Evolutionary conservation across 1,284 basidiomycete genomes (phyloP).

Genomic region (Austroboletus olivaceoglutinosus): DNA sequence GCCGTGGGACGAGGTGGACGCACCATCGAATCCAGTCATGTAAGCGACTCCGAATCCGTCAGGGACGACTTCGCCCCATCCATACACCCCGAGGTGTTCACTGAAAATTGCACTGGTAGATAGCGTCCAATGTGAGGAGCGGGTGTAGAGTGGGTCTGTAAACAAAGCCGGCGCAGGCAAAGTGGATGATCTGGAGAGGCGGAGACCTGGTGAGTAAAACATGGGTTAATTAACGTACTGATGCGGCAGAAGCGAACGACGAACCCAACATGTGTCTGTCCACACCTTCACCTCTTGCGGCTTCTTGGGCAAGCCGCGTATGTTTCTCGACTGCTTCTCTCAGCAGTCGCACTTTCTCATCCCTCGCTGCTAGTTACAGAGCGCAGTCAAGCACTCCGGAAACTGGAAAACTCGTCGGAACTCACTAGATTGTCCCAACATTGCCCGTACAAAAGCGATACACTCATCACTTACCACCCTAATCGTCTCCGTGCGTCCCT

Average conservation of each 20-base stretch:
- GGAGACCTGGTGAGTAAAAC: conserved; percentile 51
- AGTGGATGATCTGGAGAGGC: conserved; percentile 57
- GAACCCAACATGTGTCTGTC: conserved; percentile 82
- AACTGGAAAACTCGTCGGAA: not conserved
- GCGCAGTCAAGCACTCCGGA: not conserved
- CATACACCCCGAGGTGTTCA: conserved; percentile 77
- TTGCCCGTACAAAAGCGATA: conserved; percentile 70
- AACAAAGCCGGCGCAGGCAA: conserved; percentile 69
- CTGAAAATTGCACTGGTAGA: conserved; percentile 89
- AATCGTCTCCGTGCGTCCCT: conserved; percentile 88
- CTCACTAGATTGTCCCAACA: conserved; percentile 53
- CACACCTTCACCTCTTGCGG: conserved; percentile 73
- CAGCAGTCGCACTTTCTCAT: conserved; percentile 59
- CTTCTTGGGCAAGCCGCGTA: conserved; percentile 64
- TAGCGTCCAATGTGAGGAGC: conserved; percentile 69
- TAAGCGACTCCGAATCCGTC: conserved; percentile 80
- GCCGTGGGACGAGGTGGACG: conserved; percentile 12
- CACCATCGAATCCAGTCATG: conserved; percentile 71
- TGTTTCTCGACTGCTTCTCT: conserved; percentile 69
- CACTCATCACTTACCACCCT: conserved; percentile 73
- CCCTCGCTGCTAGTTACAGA: conserved; percentile 21
- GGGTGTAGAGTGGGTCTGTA: conserved; percentile 65
- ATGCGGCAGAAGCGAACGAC: conserved; percentile 15
- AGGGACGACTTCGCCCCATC: conserved; percentile 85
- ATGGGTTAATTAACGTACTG: not conserved